phyloP scores from a whole-genome alignment of 805 yeast species.

The Ogataea chonburiensis region DNA sequence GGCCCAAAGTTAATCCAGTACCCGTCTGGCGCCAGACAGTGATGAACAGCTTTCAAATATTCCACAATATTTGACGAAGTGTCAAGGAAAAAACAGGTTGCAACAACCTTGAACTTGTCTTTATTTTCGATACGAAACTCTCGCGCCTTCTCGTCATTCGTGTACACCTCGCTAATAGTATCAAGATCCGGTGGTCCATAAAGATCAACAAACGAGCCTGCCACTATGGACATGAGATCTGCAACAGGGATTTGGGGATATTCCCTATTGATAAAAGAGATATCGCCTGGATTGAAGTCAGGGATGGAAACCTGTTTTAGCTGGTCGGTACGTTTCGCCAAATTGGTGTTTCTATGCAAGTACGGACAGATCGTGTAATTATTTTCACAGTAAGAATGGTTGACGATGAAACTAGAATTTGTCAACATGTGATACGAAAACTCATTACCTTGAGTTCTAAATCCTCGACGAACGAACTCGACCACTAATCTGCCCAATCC shows the following conservation, averaged over 20 bases:
- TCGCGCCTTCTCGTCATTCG: constrained; percentile 38
- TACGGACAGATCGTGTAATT: constrained; percentile 50
- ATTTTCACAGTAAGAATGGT: constrained; percentile 41
- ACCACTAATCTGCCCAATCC: constrained; percentile 60
- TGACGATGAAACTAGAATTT: constrained; percentile 53
- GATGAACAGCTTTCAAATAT: constrained; percentile 47
- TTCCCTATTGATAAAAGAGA: constrained; percentile 33
- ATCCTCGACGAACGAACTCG: constrained; percentile 55
- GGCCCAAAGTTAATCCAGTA: constrained; percentile 70
- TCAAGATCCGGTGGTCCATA: constrained; percentile 50
- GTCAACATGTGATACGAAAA: constrained; percentile 63
- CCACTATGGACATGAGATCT: constrained; percentile 65
- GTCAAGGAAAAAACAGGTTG: constrained; percentile 63
- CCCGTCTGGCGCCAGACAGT: constrained; percentile 46
- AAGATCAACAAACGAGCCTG: constrained; percentile 70
- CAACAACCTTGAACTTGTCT: constrained; percentile 43
- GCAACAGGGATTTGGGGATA: constrained; percentile 43
- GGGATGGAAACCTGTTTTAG: constrained; percentile 53
- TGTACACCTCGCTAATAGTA: constrained; percentile 36
- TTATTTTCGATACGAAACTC: constrained; percentile 43
- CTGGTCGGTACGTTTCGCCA: constrained; percentile 45
- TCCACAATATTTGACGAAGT: constrained; percentile 61
- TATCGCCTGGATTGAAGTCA: constrained; percentile 45
- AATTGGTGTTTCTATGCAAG: constrained; percentile 51
- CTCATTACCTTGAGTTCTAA: constrained; percentile 66